Percentiles rank a stretch among this genome's conserved stretches.
Conservation (phyloP, 352 stramenopile genomes). For the Phytophthora fragariaefolia region DNA sequence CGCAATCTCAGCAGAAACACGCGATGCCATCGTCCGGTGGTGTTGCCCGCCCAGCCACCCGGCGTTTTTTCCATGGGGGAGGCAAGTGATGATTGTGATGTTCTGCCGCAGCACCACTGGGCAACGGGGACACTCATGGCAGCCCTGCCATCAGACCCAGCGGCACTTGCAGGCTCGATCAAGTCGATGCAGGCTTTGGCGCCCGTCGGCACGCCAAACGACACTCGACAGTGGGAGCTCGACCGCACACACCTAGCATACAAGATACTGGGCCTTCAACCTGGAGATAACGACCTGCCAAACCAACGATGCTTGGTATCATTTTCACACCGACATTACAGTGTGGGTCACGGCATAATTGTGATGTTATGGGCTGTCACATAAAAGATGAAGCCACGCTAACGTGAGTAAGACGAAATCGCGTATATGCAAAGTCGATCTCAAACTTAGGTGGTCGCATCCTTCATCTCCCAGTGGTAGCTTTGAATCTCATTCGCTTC, state of each 20-base stretch:
- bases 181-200: background rate
- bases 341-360: too few species aligned
- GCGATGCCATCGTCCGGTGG: conserved; percentile 25
- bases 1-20: conserved; percentile 22
- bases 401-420: too few species aligned
- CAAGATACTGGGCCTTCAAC: background rate
- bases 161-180: background rate
- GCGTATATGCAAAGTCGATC: too few species aligned
- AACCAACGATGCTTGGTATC: background rate
- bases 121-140: background rate
- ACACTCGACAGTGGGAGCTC: conserved; percentile 7
- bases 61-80: background rate
- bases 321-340: too few species aligned
- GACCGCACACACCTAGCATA: background rate
- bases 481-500: too few species aligned
- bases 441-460: too few species aligned
- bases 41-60: conserved; percentile 1
- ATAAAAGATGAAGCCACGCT: too few species aligned
- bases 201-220: conserved; percentile 7
- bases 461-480: too few species aligned
- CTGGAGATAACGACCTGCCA: conserved; percentile 4
- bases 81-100: conserved; percentile 4
- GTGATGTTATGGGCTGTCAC: too few species aligned
- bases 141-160: background rate
- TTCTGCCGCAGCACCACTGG: background rate